These are phyloP conservation scores for Batkoa obscura DNA, from an alignment of 371 early-diverging fungal species.

Conservation along the genomic window DNA sequence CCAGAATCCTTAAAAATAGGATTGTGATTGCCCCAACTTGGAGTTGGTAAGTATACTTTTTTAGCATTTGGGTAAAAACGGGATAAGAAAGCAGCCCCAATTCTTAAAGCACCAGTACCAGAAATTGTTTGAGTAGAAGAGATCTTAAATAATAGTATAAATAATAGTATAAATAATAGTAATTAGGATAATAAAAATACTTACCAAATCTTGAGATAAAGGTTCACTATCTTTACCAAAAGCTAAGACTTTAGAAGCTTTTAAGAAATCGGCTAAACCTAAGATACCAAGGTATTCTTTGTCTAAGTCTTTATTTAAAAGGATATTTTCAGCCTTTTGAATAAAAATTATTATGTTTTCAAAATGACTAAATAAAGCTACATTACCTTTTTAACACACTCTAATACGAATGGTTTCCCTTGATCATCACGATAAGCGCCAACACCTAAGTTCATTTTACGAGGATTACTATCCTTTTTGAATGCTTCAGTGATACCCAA, in stretches of 20 bases:
- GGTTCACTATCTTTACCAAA: conserved; percentile 61
- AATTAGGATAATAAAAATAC: conserved; percentile 2
- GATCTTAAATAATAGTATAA: conserved; percentile 19
- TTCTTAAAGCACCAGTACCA: conserved; percentile 92
- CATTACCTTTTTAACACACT: conserved; percentile 61
- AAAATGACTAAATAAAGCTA: neutral
- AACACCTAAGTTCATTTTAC: conserved; percentile 95
- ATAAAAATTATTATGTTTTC: neutral
- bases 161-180: conserved; percentile 1
- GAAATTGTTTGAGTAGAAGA: conserved; percentile 87
- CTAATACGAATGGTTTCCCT: conserved; percentile 83
- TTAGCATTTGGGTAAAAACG: conserved; percentile 67
- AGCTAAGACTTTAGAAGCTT: conserved; percentile 67
- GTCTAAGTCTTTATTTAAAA: conserved; percentile 48
- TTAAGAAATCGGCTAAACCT: conserved; percentile 69
- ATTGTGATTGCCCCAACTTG: conserved; percentile 96
- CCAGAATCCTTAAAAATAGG: conserved; percentile 86
- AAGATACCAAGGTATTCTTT: conserved; percentile 95
- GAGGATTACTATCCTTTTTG: conserved; percentile 71
- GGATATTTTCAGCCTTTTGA: conserved; percentile 54
- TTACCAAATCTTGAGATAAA: conserved; percentile 48
- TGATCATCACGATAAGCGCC: conserved; percentile 94
- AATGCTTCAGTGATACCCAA: conserved; percentile 92
- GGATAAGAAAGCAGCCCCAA: conserved; percentile 80
- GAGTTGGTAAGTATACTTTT: conserved; percentile 82